phyloP scores from a whole-genome alignment of 495 filamentous ascomycete genomes.

The Xanthoparmelia taractica region DNA sequence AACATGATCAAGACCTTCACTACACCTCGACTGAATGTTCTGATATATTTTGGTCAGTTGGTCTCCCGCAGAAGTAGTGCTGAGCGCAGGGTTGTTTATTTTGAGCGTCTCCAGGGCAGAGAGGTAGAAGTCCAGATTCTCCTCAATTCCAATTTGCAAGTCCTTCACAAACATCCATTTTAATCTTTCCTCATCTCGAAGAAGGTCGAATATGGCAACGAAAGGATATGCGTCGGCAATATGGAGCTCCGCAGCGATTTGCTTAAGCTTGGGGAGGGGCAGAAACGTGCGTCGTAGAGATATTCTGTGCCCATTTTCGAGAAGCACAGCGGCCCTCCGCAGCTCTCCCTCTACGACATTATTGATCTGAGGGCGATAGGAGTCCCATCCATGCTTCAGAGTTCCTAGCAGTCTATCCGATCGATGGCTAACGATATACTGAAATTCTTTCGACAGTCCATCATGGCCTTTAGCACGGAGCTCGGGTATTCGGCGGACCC shows the following conservation, averaged over 20 bases:
- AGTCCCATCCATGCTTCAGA: conserved; percentile 3
- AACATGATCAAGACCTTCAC: conserved; percentile 2
- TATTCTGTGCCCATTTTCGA: conserved; percentile 1
- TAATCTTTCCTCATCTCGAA: neutral
- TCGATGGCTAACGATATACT: conserved; percentile 5
- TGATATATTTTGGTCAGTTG: neutral
- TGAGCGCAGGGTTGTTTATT: neutral
- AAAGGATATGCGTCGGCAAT: conserved; percentile 8
- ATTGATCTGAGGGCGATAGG: conserved; percentile 1
- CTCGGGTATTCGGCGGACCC: conserved; percentile 2
- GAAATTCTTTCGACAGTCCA: conserved; percentile 8
- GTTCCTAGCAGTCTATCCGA: conserved; percentile 5
- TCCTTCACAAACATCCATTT: conserved; percentile 4
- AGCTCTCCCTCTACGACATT: neutral
- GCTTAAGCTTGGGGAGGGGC: conserved; percentile 4
- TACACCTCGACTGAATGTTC: conserved; percentile 4
- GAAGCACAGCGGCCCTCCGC: conserved; percentile 2
- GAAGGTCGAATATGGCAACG: conserved; percentile 3
- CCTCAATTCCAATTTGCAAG: conserved; percentile 5
- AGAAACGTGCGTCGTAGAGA: neutral
- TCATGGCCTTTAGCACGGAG: neutral
- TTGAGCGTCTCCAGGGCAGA: neutral
- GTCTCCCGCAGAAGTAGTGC: conserved; percentile 3
- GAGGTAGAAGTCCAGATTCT: conserved; percentile 5
- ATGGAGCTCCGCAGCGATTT: conserved; percentile 2